Conservation (phyloP, 2,329 filamentous ascomycete species). For the Trichoderma sp. region DNA sequence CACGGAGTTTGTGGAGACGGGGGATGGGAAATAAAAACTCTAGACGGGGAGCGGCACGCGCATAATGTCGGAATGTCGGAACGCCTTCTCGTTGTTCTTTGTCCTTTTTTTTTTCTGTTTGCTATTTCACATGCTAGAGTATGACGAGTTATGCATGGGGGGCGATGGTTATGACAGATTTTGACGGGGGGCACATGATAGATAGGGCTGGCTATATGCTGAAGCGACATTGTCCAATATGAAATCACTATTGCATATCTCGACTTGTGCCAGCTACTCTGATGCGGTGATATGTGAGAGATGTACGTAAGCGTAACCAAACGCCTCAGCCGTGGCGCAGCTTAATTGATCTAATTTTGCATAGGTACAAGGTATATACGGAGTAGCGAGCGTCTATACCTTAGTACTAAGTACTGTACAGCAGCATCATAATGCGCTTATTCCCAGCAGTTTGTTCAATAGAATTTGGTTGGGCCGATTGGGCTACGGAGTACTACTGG, state of each 20-base stretch:
- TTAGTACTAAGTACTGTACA: too few relatives aligned
- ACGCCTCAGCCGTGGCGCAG: neutral
- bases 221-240: conserved; percentile 2
- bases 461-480: neutral
- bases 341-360: neutral
- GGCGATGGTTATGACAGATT: neutral
- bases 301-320: neutral
- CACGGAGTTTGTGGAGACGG: conserved; percentile 15
- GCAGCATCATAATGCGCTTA: neutral
- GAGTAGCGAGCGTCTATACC: neutral
- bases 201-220: neutral
- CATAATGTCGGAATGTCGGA: conserved; percentile 10
- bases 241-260: neutral
- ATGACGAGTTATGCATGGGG: conserved; percentile 2
- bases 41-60: neutral
- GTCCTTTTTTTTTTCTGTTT: neutral
- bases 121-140: neutral
- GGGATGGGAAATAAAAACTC: neutral
- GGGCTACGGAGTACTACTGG: neutral
- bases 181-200: neutral
- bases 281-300: neutral
- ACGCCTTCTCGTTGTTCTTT: neutral
- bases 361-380: neutral
- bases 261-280: neutral
- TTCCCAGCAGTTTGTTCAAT: neutral